Percentiles rank a stretch among this genome's conserved stretches.
phyloP scores from a whole-genome alignment of 306 rosid species.

The Prunus davidiana region DNA sequence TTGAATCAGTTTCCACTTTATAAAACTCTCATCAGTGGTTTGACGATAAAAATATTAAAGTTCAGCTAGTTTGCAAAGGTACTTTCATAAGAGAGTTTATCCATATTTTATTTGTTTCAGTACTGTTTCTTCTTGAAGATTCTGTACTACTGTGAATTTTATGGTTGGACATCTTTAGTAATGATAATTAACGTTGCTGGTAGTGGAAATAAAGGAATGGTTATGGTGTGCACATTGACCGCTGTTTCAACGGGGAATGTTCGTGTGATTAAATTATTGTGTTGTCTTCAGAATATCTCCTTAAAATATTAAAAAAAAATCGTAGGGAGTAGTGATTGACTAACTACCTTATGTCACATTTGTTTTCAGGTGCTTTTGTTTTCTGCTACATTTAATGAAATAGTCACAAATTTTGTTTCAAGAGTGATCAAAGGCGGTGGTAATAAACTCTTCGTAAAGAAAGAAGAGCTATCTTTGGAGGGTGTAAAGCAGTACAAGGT shows the following conservation, averaged over 20 bases:
- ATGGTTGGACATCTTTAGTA: background rate
- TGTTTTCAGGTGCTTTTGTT: constrained; percentile 71
- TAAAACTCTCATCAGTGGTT: background rate
- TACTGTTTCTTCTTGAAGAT: background rate
- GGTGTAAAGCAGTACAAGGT: constrained; percentile 86
- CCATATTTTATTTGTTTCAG: background rate
- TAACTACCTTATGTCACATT: background rate
- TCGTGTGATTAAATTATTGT: background rate
- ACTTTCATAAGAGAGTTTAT: background rate
- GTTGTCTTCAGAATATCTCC: background rate
- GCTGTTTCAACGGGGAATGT: background rate
- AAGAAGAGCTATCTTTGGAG: constrained; percentile 75
- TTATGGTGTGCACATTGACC: background rate
- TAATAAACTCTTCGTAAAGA: constrained; percentile 82
- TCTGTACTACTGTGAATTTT: background rate
- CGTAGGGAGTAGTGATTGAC: background rate
- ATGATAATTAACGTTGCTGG: background rate
- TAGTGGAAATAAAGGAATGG: background rate
- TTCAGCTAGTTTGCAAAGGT: background rate
- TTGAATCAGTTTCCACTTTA: background rate
- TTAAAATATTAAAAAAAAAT: background rate
- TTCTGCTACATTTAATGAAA: constrained; percentile 93
- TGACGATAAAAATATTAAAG: background rate
- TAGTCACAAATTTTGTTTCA: constrained; percentile 64
- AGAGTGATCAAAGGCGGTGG: constrained; percentile 59